Evolutionary conservation across 1,139 yeast genomes (phyloP), one percentile per base, ranked within the genome.

Genomic region (Sugiyamaella grinbergsii): DNA sequence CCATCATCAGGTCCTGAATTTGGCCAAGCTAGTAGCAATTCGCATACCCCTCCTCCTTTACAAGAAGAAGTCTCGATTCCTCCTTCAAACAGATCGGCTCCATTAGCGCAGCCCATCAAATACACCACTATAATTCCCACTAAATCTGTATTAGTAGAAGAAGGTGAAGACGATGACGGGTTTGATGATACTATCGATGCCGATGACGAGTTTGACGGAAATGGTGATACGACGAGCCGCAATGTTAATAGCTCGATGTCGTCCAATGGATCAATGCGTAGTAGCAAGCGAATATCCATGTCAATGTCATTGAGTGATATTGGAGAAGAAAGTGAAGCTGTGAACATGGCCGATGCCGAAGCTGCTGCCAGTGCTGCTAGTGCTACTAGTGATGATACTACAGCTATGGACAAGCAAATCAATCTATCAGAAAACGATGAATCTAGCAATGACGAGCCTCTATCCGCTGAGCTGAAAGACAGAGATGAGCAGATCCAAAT

Each of bases 111-210:
- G 34, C 51, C 57, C 2, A 51, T 62, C 10, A 61, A 58, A 37
- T 43, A 60, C 16, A 60, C 59, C 13, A 61, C 62, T 10, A 60
- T 68, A 19, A 56, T 62, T 18, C 72, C 72, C 1, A 60, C 60
- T 3, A 66, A 65, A 49, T 62, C 68, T 2, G 58, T 60, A 10
- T 56, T 68, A 50, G 60, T 65, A 3, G 68, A 64, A 48, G 66
- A 62, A 36, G 54, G 52, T 19, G 65, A 60, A 31, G 64, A 60
- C 5, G 64, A 61, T 6, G 64, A 52, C 10, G 57, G 15, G 16
- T 23, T 23, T 24, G 32, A 51, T 8, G 49, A 39, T 22, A 54
- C 54, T 8, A 41, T 41, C n/a, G 50, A 48, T 4, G 58, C 53
- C 28, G 60, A 60, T 19, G 67, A 61, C 18, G 62, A 55, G 26